phyloP scores from a whole-genome alignment of 129 eudicot species.

The Lonicera japonica region DNA sequence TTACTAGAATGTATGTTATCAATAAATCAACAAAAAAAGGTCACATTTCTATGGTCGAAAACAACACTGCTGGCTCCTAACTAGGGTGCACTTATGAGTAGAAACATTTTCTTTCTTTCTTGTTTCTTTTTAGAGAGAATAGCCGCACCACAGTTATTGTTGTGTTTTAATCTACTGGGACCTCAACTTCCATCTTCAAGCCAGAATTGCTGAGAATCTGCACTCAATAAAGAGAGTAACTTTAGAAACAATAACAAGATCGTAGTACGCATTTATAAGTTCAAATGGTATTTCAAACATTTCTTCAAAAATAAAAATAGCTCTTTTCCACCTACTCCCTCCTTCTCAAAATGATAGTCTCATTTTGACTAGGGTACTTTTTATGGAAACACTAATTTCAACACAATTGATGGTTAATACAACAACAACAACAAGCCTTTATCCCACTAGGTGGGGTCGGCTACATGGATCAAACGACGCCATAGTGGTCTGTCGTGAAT shows the following conservation, averaged over 20 bases:
- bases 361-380: too few relatives aligned
- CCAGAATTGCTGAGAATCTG: slow-evolving; percentile 82
- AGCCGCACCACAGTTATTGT: not conserved
- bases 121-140: not conserved
- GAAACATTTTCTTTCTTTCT: not conserved
- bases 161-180: slow-evolving; percentile 60
- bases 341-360: too few relatives aligned
- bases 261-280: not conserved
- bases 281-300: not conserved
- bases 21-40: not conserved
- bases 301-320: not conserved
- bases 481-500: too few relatives aligned
- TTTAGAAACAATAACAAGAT: not conserved
- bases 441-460: too few relatives aligned
- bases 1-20: slow-evolving; percentile 1
- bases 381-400: too few relatives aligned
- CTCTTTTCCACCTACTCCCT: not conserved
- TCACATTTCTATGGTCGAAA: not conserved
- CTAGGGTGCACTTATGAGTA: not conserved
- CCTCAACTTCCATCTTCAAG: slow-evolving; percentile 90
- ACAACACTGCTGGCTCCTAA: too few relatives aligned
- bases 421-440: too few relatives aligned
- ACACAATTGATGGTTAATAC: too few relatives aligned
- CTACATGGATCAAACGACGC: too few relatives aligned
- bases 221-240: not conserved